Percentiles rank a stretch among this genome's conserved stretches.
phyloP scores from a whole-genome alignment of 768 basidiomycete species.

The Collybiopsis confluens region DNA sequence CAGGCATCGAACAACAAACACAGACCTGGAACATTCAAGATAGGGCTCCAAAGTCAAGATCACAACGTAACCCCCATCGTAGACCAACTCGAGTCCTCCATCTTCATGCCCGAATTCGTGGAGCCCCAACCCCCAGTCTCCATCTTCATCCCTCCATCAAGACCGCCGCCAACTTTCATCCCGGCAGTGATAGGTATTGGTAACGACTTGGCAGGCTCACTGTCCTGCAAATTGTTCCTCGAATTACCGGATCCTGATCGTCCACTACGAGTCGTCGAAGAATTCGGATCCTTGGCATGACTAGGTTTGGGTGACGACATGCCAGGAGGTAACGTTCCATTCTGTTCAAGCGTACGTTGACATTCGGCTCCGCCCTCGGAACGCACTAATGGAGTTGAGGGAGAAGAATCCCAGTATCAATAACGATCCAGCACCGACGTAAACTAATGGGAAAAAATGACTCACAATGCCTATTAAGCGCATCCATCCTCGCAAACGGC shows the following conservation, averaged over 20 bases:
- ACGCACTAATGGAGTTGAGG: conserved; percentile 43
- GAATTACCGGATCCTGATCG: neutral
- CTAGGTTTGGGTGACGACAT: conserved; percentile 4
- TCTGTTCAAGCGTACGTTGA: conserved; percentile 33
- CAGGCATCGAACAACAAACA: neutral
- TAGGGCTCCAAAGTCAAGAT: neutral
- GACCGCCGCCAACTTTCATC: too few relatives aligned
- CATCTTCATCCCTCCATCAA: conserved; percentile 4
- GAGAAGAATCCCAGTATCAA: neutral
- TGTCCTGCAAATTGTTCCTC: conserved; percentile 1
- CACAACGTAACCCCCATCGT: conserved; percentile 2
- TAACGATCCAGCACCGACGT: too few relatives aligned
- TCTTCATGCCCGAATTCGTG: neutral
- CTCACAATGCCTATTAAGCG: conserved; percentile 88
- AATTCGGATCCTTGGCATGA: too few relatives aligned
- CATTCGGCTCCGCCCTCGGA: conserved; percentile 85
- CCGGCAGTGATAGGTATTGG: conserved; percentile 6
- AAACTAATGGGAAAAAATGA: conserved; percentile 23
- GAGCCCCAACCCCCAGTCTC: conserved; percentile 3
- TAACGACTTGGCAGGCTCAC: conserved; percentile 3
- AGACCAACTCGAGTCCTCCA: conserved; percentile 3
- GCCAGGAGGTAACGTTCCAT: conserved; percentile 4
- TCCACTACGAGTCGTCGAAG: too few relatives aligned
- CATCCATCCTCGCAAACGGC: conserved; percentile 94
- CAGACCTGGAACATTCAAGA: neutral